Conservation (phyloP, 2,329 filamentous ascomycete genomes). For the Claviceps sp. region DNA sequence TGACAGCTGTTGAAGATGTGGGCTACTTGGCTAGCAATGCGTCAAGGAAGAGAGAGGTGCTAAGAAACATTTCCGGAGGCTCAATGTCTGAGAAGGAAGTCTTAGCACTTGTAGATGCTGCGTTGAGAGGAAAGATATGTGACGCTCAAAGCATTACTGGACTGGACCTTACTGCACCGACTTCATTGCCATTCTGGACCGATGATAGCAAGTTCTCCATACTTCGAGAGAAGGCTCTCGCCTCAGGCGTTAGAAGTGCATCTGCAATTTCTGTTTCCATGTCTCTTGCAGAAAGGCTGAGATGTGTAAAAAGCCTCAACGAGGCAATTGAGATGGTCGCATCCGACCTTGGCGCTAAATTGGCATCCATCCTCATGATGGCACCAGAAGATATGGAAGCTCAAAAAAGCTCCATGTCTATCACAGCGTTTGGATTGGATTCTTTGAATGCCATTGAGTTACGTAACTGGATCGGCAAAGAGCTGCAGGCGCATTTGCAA, state of each 20-base stretch:
- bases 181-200: slow-evolving; percentile 35
- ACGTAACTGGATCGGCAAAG: slow-evolving; percentile 37
- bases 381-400: slow-evolving; percentile 12
- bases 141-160: slow-evolving; percentile 38
- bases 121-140: slow-evolving; percentile 31
- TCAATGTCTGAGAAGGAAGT: slow-evolving; percentile 41
- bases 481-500: slow-evolving; percentile 30
- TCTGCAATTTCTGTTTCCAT: slow-evolving; percentile 3
- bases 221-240: slow-evolving; percentile 26
- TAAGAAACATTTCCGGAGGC: slow-evolving; percentile 32
- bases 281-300: slow-evolving; percentile 9
- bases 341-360: slow-evolving; percentile 13
- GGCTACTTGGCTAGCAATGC: slow-evolving; percentile 31
- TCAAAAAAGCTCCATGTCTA: slow-evolving; percentile 10
- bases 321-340: slow-evolving; percentile 15
- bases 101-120: slow-evolving; percentile 36
- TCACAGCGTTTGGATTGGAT: slow-evolving; percentile 23
- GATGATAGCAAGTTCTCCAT: slow-evolving; percentile 40
- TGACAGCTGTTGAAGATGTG: slow-evolving; percentile 36
- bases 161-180: slow-evolving; percentile 26
- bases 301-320: slow-evolving; percentile 5
- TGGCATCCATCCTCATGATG: slow-evolving; percentile 22
- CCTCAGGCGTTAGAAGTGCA: not conserved
- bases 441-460: slow-evolving; percentile 38
- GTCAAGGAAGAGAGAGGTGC: slow-evolving; percentile 28